Evolutionary conservation across 2,329 filamentous ascomycete genomes (phyloP).

Genomic region (Alternaria rosae): DNA sequence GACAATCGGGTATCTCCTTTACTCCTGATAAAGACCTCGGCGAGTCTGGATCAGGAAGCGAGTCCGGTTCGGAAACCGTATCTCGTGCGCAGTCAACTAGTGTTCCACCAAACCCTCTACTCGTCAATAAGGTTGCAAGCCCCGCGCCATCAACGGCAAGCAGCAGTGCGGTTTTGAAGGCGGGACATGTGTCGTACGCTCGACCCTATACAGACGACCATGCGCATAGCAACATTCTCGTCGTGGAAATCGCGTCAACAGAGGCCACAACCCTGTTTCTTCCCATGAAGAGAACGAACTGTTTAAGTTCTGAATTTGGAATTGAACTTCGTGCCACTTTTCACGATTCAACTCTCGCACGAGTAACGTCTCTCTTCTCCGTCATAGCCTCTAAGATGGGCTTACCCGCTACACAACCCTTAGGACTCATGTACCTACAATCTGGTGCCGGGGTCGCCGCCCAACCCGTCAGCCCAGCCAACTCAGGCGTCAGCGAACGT

Average conservation of each 20-base stretch:
- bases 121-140: constrained; percentile 25
- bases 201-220: constrained; percentile 84
- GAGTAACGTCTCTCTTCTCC: constrained; percentile 77
- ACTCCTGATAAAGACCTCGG: constrained; percentile 55
- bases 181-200: constrained; percentile 76
- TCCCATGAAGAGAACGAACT: too few species aligned
- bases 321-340: constrained; percentile 70
- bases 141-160: constrained; percentile 26
- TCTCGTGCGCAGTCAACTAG: constrained; percentile 26
- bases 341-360: constrained; percentile 71
- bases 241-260: constrained; percentile 71
- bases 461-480: constrained; percentile 71
- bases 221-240: constrained; percentile 67
- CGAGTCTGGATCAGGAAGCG: constrained; percentile 28
- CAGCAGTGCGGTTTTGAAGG: constrained; percentile 17
- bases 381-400: constrained; percentile 84
- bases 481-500: constrained; percentile 74
- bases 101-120: constrained; percentile 40
- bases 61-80: constrained; percentile 26
- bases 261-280: constrained; percentile 38
- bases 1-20: constrained; percentile 82
- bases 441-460: constrained; percentile 65
- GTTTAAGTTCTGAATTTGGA: constrained; percentile 32
- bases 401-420: constrained; percentile 64
- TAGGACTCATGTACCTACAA: constrained; percentile 72